A percentile compares a stretch with the other conserved stretches of the same genome.
These are phyloP conservation scores for Fomitiporia mediterranea DNA, from an alignment of 1,284 basidiomycete genomes.

Conservation along the genomic window DNA sequence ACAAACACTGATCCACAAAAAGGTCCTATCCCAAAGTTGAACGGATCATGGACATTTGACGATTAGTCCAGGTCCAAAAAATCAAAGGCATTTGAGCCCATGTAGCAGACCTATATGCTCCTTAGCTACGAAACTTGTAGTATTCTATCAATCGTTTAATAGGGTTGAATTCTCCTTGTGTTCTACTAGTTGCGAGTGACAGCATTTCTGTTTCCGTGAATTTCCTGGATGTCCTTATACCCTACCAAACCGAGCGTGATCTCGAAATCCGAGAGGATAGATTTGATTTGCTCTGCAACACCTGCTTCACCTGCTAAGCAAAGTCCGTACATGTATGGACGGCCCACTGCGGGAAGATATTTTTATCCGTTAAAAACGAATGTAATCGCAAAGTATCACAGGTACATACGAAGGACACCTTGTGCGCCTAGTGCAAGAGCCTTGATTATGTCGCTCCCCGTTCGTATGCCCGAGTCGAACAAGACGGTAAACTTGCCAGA, in stretches of 20 bases:
- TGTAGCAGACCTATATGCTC: no score
- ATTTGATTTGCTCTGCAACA: constrained; percentile 48
- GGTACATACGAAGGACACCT: constrained; percentile 52
- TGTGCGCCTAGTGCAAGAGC: constrained; percentile 69
- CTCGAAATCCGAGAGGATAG: constrained; percentile 51
- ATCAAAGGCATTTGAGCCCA: no score
- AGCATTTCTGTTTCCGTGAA: constrained; percentile 24
- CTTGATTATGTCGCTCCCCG: constrained; percentile 72
- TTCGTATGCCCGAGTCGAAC: constrained; percentile 78
- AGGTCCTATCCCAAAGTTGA: no score
- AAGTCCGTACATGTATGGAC: constrained; percentile 49
- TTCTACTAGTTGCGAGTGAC: no score
- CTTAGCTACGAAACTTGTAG: no score
- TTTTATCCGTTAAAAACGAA: no score
- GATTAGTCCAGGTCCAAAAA: no score
- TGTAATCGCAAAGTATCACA: not conserved
- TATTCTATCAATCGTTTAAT: no score
- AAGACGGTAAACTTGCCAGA: constrained; percentile 61
- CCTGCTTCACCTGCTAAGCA: constrained; percentile 49
- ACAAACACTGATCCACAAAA: no score
- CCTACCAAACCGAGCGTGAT: constrained; percentile 45
- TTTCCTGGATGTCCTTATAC: constrained; percentile 35
- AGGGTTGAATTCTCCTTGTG: no score
- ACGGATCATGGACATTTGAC: no score
- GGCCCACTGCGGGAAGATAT: constrained; percentile 34